Evolutionary conservation across 306 rosid species (phyloP).

Genomic region (Medicago lupulina): DNA sequence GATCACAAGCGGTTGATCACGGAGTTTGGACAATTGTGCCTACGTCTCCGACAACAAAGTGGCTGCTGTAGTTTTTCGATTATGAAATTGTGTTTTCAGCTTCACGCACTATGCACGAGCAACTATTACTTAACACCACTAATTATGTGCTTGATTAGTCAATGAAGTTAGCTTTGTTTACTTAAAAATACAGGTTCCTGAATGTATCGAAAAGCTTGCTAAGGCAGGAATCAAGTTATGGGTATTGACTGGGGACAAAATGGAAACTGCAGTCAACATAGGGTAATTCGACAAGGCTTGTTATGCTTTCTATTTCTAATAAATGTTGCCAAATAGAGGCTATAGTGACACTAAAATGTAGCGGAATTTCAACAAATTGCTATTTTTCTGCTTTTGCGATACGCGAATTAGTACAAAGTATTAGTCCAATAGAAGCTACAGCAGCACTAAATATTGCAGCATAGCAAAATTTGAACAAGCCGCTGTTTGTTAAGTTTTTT

Average conservation of each 20-base stretch:
- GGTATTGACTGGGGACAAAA: slow-evolving; percentile 95
- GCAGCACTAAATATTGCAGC: background rate
- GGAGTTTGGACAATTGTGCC: background rate
- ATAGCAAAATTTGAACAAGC: background rate
- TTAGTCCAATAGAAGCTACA: background rate
- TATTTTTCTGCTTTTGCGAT: background rate
- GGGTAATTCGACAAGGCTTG: slow-evolving; percentile 58
- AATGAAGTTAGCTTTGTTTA: slow-evolving; percentile 37
- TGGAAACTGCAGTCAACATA: slow-evolving; percentile 91
- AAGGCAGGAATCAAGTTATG: slow-evolving; percentile 84
- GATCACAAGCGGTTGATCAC: background rate
- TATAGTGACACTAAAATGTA: background rate
- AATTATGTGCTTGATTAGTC: slow-evolving; percentile 31
- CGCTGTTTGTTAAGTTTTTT: background rate
- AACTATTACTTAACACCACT: background rate
- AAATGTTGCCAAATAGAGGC: background rate
- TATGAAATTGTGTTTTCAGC: background rate
- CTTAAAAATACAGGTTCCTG: slow-evolving; percentile 75
- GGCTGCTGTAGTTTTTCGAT: background rate
- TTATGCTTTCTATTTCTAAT: slow-evolving; percentile 23
- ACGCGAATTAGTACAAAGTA: background rate
- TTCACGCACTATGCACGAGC: background rate
- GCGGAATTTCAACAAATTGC: background rate
- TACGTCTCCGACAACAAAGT: background rate
- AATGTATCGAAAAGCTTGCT: slow-evolving; percentile 74